These are phyloP conservation scores for Skeletonema grethae DNA, from an alignment of 108 stramenopile genomes.

Conservation along the genomic window DNA sequence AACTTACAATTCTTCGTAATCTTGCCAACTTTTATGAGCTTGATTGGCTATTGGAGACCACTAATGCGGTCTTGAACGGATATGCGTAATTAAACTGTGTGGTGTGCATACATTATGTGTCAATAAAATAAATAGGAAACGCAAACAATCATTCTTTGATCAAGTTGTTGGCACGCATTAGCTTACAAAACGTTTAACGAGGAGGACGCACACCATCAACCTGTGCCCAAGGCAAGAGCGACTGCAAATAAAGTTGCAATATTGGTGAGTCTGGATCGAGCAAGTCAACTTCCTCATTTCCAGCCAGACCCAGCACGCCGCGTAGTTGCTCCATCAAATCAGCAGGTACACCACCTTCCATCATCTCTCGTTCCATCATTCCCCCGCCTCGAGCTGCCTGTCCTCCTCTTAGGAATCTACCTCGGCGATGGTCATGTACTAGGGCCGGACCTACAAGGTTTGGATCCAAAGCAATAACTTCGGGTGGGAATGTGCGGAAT, in stretches of 20 bases:
- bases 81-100: slow-evolving; percentile 18
- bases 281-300: slow-evolving; percentile 13
- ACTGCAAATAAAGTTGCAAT: slow-evolving; percentile 74
- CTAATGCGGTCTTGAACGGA: slow-evolving; percentile 43
- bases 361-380: slow-evolving; percentile 4
- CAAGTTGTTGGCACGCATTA: neutral
- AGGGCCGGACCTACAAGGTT: slow-evolving; percentile 74
- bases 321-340: slow-evolving; percentile 14
- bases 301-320: slow-evolving; percentile 31
- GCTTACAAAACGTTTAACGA: neutral
- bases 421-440: slow-evolving; percentile 63
- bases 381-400: slow-evolving; percentile 9
- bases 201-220: slow-evolving; percentile 80
- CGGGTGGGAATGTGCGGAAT: slow-evolving; percentile 72
- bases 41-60: slow-evolving; percentile 67
- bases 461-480: slow-evolving; percentile 77
- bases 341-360: neutral
- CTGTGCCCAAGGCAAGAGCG: slow-evolving; percentile 77
- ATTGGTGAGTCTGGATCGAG: slow-evolving; percentile 85
- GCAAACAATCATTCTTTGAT: neutral
- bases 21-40: slow-evolving; percentile 72
- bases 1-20: slow-evolving; percentile 60
- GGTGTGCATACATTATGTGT: neutral
- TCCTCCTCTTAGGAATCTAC: slow-evolving; percentile 55
- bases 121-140: neutral